Evolutionary conservation across 106 monocot genomes (phyloP).

Genomic region (Iris macrosiphon): DNA sequence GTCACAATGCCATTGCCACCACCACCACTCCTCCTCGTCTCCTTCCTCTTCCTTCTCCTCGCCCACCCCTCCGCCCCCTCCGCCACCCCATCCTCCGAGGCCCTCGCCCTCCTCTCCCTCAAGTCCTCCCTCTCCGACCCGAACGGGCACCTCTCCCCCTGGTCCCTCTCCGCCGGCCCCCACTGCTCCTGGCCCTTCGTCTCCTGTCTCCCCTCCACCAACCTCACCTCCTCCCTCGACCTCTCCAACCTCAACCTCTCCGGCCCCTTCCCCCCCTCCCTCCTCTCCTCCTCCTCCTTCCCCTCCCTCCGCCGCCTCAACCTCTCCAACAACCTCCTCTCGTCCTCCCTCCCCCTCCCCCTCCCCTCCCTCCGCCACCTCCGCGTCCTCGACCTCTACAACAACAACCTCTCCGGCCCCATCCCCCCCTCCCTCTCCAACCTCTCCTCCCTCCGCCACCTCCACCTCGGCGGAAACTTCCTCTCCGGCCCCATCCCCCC

Average conservation of each 20-base stretch:
- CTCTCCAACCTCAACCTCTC: conserved; percentile 42
- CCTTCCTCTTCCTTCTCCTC: background rate
- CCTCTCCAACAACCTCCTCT: conserved; percentile 66
- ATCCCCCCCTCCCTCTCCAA: conserved; percentile 31
- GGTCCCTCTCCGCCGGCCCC: conserved; percentile 19
- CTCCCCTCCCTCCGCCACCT: conserved; percentile 25
- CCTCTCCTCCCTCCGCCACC: conserved; percentile 51
- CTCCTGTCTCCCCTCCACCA: conserved; percentile 32
- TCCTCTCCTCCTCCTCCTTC: conserved; percentile 22
- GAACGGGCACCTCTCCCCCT: conserved; percentile 14
- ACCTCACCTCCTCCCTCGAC: conserved; percentile 14
- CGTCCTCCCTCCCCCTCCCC: conserved; percentile 25
- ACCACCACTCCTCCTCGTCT: background rate
- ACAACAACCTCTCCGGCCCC: conserved; percentile 58
- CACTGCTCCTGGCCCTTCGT: conserved; percentile 38
- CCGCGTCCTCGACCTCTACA: conserved; percentile 53
- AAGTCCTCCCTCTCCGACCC: conserved; percentile 15
- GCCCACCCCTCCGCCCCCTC: background rate
- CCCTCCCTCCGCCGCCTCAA: conserved; percentile 43
- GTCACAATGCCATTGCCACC: background rate
- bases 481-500: conserved; percentile 23
- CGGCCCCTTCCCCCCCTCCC: conserved; percentile 40
- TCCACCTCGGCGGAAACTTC: conserved; percentile 49
- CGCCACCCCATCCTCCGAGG: background rate
- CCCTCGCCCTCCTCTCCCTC: conserved; percentile 12